phyloP scores from a whole-genome alignment of 805 yeast genomes.

The Scheffersomyces spartinae region DNA sequence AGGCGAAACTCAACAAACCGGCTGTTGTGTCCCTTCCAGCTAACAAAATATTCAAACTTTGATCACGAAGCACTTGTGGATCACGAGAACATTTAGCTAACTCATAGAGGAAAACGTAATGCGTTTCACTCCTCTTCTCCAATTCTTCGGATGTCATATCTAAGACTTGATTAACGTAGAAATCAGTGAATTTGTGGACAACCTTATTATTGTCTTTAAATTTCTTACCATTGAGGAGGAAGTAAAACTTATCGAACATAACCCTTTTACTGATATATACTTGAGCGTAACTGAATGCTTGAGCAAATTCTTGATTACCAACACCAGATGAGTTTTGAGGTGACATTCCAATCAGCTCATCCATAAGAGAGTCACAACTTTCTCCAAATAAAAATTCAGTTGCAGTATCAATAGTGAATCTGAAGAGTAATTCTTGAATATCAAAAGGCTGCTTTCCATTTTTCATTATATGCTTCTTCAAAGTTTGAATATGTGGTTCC shows the following conservation, averaged over 20 bases:
- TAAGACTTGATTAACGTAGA: slow-evolving; percentile 28
- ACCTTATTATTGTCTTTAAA: slow-evolving; percentile 17
- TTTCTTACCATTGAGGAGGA: slow-evolving; percentile 13
- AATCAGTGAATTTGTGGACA: slow-evolving; percentile 24
- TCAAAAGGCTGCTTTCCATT: slow-evolving; percentile 14
- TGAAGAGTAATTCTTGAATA: slow-evolving; percentile 26
- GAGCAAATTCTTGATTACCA: slow-evolving; percentile 21
- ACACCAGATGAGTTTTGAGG: slow-evolving; percentile 16
- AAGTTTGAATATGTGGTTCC: slow-evolving; percentile 28
- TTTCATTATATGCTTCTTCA: slow-evolving; percentile 17
- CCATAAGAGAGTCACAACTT: slow-evolving; percentile 21
- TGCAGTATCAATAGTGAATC: slow-evolving; percentile 28
- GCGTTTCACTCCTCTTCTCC: slow-evolving; percentile 18
- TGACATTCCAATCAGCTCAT: slow-evolving; percentile 15
- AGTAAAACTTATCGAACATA: slow-evolving; percentile 13
- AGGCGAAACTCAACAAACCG: slow-evolving; percentile 32
- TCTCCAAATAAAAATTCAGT: slow-evolving; percentile 32
- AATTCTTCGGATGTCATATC: slow-evolving; percentile 17
- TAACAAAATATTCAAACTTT: slow-evolving; percentile 36
- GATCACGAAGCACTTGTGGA: slow-evolving; percentile 36
- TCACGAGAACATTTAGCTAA: slow-evolving; percentile 37
- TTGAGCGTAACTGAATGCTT: slow-evolving; percentile 25
- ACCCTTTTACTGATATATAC: slow-evolving; percentile 17
- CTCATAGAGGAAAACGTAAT: slow-evolving; percentile 37
- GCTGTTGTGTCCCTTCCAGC: slow-evolving; percentile 52